Evolutionary conservation across 805 yeast genomes (phyloP), one percentile per base, ranked within the genome.

Genomic region (Tetrapisispora pingtungensis): DNA sequence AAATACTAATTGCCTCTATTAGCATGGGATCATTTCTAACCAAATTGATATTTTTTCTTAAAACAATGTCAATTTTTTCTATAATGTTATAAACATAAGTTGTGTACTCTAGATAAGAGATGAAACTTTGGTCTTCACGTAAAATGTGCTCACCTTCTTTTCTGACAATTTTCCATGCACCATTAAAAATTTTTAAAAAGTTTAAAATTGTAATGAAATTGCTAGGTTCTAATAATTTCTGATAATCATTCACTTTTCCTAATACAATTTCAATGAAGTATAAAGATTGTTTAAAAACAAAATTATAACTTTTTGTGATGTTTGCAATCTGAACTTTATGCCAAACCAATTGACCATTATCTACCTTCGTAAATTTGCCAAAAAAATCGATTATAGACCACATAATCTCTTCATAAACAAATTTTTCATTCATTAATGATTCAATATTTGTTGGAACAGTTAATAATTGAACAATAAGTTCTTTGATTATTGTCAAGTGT

Each of bases 371-470:
- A 14, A 70, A 67, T 35, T 69, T 66, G 41, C 69, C 70, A 41
- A 77, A 70, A 10, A 76, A 48, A 10, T 64, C 62, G 10, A 67
- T 59, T 8, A 73, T 59, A 0, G 82, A 74, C 49, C 72, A 70
- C 18, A 81, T 52, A 1, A 80, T 62, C 40, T 69, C 67, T 4
- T 68, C 59, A 8, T 77, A 61, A 14, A 62, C 54, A 3, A 69
- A 70, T 14, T 64, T 52, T 10, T 48, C 50, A n/a, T 28, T 33
- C 30, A 44, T 32, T 10, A 35, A 19, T 19, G 45, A 45, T 3
- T 65, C 54, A 0, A 95, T 80, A 50, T 83, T 81, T 0, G 88
- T 75, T 0, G 97, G 96, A 43, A 95, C 82, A 0, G 97, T 89
- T 62, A 88, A 88, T 19, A 93, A 66, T 63, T 93, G 98, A 0